These are phyloP conservation scores for Oryza nivara DNA, from an alignment of 176 grass and related monocot genomes.

Conservation along the genomic window DNA sequence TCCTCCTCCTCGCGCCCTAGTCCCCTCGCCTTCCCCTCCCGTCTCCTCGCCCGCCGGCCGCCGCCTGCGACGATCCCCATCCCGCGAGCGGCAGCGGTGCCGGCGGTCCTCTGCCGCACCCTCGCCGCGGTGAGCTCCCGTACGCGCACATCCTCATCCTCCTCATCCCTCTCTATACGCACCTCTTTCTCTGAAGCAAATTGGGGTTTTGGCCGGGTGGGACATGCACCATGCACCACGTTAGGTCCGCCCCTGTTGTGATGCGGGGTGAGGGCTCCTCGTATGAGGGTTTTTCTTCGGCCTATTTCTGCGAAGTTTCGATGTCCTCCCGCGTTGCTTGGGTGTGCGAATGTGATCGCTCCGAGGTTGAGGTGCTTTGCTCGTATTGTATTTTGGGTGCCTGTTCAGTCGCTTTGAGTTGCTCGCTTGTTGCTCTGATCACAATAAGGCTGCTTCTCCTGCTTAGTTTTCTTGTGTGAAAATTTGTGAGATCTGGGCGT, in stretches of 20 bases:
- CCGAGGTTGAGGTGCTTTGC: conserved; percentile 3
- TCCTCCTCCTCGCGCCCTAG: too few species aligned
- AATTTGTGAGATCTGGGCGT: neutral
- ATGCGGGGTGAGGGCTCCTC: neutral
- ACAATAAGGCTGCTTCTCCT: neutral
- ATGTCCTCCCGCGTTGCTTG: neutral
- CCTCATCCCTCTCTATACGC: neutral
- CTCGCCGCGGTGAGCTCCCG: neutral
- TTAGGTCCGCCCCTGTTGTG: neutral
- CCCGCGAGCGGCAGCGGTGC: too few species aligned
- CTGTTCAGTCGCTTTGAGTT: neutral
- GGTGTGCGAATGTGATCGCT: neutral
- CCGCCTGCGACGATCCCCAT: neutral
- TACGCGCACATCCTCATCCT: neutral
- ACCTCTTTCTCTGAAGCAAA: neutral
- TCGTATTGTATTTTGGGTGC: neutral
- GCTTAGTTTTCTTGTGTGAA: conserved; percentile 13
- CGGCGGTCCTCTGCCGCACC: too few species aligned
- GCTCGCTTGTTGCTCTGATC: neutral
- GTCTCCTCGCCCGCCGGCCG: too few species aligned
- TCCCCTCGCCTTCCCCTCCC: too few species aligned
- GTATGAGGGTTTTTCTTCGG: neutral
- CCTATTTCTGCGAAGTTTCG: conserved; percentile 3
- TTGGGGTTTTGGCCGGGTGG: too few species aligned
- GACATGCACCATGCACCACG: neutral